These are phyloP conservation scores for Aquilaria yunnanensis DNA, from an alignment of 345 rosid genomes.

Conservation along the genomic window DNA sequence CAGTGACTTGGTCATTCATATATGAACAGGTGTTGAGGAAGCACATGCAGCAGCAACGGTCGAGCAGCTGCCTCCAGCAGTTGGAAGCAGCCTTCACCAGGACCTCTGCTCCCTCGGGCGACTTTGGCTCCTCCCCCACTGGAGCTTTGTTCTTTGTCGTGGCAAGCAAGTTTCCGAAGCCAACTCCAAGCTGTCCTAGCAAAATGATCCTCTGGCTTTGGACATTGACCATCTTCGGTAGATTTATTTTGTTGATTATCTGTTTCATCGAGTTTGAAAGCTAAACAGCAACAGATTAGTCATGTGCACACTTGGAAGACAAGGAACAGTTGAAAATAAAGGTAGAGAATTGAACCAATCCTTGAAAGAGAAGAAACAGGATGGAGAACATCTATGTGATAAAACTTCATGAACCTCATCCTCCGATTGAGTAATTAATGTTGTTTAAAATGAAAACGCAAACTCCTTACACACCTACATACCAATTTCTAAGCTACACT, in stretches of 20 bases:
- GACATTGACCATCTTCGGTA: constrained; percentile 18
- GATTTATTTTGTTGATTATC: constrained; percentile 25
- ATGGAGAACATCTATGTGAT: too few species aligned
- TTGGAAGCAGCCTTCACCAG: constrained; percentile 55
- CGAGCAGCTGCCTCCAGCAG: constrained; percentile 35
- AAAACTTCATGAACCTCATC: too few species aligned
- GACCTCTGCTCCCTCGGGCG: constrained; percentile 44
- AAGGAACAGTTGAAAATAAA: neutral
- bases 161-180: constrained; percentile 64
- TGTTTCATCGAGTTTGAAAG: constrained; percentile 6
- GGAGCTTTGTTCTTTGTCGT: constrained; percentile 55
- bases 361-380: too few species aligned
- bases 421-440: neutral
- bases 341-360: too few species aligned
- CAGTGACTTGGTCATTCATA: constrained; percentile 55
- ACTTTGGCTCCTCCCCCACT: constrained; percentile 50
- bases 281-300: neutral
- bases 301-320: neutral
- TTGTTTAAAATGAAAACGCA: neutral
- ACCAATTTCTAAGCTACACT: too few species aligned
- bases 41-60: constrained; percentile 74
- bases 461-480: too few species aligned
- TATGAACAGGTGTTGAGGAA: constrained; percentile 54
- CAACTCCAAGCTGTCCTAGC: constrained; percentile 46
- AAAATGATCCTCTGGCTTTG: constrained; percentile 23